Base-by-base conservation (phyloP, 768 basidiomycete genomes). In the Tricholoma saponaceum region DNA sequence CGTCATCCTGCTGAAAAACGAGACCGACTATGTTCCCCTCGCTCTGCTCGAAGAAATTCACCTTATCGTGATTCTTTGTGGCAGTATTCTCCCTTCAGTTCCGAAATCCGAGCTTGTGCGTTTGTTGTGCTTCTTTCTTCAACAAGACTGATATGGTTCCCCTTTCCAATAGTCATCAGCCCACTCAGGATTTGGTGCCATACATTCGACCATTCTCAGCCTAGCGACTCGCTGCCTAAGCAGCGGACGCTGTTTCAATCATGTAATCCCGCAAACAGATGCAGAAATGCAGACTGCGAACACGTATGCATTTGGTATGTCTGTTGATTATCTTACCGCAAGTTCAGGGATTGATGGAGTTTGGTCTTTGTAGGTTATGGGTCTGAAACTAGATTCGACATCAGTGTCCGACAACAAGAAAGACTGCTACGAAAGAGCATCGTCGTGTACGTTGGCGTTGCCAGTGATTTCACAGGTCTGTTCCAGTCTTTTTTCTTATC, bases 151-250 rank as follows among this genome's bases (percentile, higher is more conserved):
- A 56, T 14, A 59, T 13, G 4, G 26, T 16, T 37, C 39, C 26
- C 16, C 51, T 23, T 56, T 46, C n/a, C 56, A 61, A 49, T 44
- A 85, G 83, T 68, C 78, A 50, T 80, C 83, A n/a, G 77, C 83
- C 22, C 85, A 82, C 59, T 81, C 90, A 1, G 90, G 91, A 4
- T 96, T 92, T 65, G 95, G 95, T 3, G 84, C 86, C 0, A 81
- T 96, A 47, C 95, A 98, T 65, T 77, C 84, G 1, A 87, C 91
- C 1, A 83, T 95, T 35, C 75, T 95, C 9, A 77, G 81, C 16
- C 75, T 97, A 5, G 85, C 92, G 0, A 86, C 93, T 23, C 81
- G 83, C 61, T 85, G 82, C 64, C 79, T 95, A 18, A 81, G 83
- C 5, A 75, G 75, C 51, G 81, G 81, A 13, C 78, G 75, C 41